Evolutionary conservation across 208 protist genomes (phyloP), one percentile per base, ranked within the genome.

Genomic region (Acanthamoeba polyphaga): DNA sequence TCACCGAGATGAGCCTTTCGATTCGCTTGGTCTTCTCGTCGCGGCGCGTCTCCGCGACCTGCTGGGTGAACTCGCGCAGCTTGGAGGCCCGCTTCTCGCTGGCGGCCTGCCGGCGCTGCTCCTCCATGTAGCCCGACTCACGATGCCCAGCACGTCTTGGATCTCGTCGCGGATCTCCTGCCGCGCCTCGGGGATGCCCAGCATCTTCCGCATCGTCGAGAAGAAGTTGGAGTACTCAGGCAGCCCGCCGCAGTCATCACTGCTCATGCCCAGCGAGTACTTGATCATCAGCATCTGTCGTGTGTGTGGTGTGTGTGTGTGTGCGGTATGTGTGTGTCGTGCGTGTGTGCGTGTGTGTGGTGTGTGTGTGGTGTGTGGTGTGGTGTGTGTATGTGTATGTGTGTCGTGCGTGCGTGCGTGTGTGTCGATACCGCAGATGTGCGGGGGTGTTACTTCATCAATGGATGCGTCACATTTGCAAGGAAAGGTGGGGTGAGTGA

Each of bases 241-340:
- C 19, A 92, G 62, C 0, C 87, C 87, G 43, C 87, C 87, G n/a
- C 87, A 92, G 62, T 92, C 87, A 15, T 92, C 87, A 38, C 87
- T 92, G 87, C 87, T 92, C 87, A 92, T 92, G 32, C 87, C 87
- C n/a, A 92, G 60, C 5, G 87, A 92, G 62, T 92, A 92, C 22
- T 76, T 68, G 62, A 92, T 68, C 17, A 92, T 6, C 53, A 92
- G 62, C 6, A 76, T n/a, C 68, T 76, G 24, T 29, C 17, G 66
- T 72, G 66, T 17, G 29, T 29, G 27, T 5, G 29, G 32, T 43
- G 82, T 43, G 38, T 43, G 38, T 6, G 38, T 43, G 38, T 43
- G 38, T 43, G 38, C 4, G 34, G 22, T 24, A 2, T 64, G 17
- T 24, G 12, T 24, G 22, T 24, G 58, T 10, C 58, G 19, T n/a